These are phyloP conservation scores for Spergularia marina DNA, from an alignment of 148 eudicot genomes.

Conservation along the genomic window DNA sequence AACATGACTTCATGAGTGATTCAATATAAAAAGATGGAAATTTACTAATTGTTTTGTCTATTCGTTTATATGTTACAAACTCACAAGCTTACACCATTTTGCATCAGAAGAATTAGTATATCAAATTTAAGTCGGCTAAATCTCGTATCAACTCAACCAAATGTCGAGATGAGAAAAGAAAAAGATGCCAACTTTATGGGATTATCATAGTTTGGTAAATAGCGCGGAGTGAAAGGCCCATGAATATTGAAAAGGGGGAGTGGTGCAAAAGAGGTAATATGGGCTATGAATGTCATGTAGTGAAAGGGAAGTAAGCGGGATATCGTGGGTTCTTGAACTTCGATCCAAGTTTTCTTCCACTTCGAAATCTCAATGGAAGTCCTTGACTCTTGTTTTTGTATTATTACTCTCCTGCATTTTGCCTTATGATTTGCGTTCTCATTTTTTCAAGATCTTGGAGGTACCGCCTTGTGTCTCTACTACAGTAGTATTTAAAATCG, in stretches of 20 bases:
- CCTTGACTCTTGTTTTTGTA: slow-evolving; percentile 11
- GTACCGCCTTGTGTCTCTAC: neutral
- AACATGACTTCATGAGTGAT: too few species aligned
- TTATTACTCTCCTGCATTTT: slow-evolving; percentile 5
- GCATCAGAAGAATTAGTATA: too few species aligned
- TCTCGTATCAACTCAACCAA: too few species aligned
- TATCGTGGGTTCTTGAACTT: slow-evolving; percentile 16
- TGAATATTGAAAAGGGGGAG: neutral
- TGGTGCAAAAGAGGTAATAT: neutral
- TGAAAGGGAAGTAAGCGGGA: neutral
- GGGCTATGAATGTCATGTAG: slow-evolving; percentile 19
- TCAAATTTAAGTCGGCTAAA: too few species aligned
- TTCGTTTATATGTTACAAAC: too few species aligned
- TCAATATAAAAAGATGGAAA: too few species aligned
- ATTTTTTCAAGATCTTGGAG: neutral
- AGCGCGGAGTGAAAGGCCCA: neutral
- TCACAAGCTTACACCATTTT: too few species aligned
- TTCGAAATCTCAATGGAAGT: slow-evolving; percentile 16
- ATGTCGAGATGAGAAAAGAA: neutral
- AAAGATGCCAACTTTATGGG: neutral
- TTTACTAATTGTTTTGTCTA: too few species aligned
- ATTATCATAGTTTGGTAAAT: neutral
- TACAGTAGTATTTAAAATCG: too few species aligned
- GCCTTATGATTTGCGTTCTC: neutral
- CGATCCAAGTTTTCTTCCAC: slow-evolving; percentile 14